Base-by-base conservation (phyloP, 1,139 yeast species). In the Blastobotrys capitulatus region DNA sequence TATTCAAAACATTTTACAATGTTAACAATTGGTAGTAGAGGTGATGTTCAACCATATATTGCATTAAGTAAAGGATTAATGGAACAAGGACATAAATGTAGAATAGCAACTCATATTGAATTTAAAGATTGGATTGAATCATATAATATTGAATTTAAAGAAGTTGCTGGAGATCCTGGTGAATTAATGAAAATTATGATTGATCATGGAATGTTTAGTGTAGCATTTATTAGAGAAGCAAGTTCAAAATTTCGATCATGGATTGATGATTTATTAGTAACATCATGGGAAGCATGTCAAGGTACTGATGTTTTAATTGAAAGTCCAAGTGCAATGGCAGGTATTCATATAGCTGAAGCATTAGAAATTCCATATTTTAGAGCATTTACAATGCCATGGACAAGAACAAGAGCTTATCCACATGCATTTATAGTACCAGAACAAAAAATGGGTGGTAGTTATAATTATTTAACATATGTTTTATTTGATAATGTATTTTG, bases 301-400 rank as follows among this genome's bases (percentile, higher is more conserved):
- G 86, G 77, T 1, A 76, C 90, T 2, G 97, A 90, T 61, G 77
- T 92, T 20, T 70, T 90, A 53, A 87, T 90, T 53, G 97, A 90
- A 63, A 85, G 95, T 37, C 97, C 97, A 0, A 86, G 95, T 6
- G 94, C 97, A 0, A 89, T 90, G 94, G 92, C 85, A 10, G 97
- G 97, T 10, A 79, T 90, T 38, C 97, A 90, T 62, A 85, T 92
- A 52, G 97, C 97, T 0, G 97, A 90, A 64, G 95, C 95, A 0
- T 68, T 90, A 51, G 79, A 82, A 16, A 85, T 90, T 47, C 96
- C 97, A 0, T 90, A 90, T 63, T 86, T 86, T 73, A 74, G 97
- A 59, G 97, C 97, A 0, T 92, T 90, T 62, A 92, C 97, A 0
- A 90, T 90, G 97, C 97, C 97, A 0, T 90, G 97, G 97, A 87